Evolutionary conservation across 257 asterid genomes (phyloP).

Genomic region (Marsdenia floribunda): DNA sequence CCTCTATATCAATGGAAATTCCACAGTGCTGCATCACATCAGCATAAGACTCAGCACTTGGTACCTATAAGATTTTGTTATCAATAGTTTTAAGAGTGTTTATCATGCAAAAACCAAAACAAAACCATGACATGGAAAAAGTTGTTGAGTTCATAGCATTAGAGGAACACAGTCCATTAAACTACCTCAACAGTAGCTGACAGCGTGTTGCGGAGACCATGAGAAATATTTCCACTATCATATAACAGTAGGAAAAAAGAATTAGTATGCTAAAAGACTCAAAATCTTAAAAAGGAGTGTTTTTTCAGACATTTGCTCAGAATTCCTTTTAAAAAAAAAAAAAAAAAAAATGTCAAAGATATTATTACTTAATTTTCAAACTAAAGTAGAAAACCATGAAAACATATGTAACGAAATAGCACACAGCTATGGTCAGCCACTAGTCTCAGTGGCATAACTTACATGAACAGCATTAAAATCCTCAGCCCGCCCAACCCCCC

Average conservation of each 20-base stretch:
- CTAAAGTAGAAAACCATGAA: not conserved
- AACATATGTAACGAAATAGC: not conserved
- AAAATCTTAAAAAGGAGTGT: not conserved
- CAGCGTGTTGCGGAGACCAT: slow-evolving; percentile 79
- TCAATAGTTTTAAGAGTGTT: not conserved
- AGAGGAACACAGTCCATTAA: not conserved
- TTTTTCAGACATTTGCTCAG: not conserved
- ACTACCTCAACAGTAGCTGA: slow-evolving; percentile 74
- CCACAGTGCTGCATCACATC: slow-evolving; percentile 65
- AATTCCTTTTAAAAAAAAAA: not conserved
- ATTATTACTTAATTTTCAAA: not conserved
- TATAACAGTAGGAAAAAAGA: slow-evolving; percentile 24
- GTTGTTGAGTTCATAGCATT: not conserved
- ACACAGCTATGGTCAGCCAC: not conserved
- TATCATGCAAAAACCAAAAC: not conserved
- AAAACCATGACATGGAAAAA: not conserved
- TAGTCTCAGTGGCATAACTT: not conserved
- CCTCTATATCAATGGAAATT: slow-evolving; percentile 66
- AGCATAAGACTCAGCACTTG: slow-evolving; percentile 66
- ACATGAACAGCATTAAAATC: not conserved
- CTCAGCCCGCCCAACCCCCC: not conserved
- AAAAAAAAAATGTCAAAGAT: not conserved
- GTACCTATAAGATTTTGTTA: slow-evolving; percentile 38
- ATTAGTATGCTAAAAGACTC: slow-evolving; percentile 10
- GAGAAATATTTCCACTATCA: slow-evolving; percentile 77